Conservation (phyloP, 495 filamentous ascomycete genomes). For the Penicillium pancosmium region DNA sequence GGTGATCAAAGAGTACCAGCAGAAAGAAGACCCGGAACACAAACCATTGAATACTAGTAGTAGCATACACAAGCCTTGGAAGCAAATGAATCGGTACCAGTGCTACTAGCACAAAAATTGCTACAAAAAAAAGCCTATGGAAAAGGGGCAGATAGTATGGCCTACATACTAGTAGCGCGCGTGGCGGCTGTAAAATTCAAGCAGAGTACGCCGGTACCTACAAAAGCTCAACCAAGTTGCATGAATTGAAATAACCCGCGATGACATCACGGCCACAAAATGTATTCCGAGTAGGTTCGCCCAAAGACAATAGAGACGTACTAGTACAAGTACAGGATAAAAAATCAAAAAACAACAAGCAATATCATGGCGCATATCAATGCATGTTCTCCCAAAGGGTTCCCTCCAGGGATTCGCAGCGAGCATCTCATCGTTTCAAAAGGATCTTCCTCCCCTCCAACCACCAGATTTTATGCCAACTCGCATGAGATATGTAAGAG, state of each 20-base stretch:
- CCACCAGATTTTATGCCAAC: constrained; percentile 7
- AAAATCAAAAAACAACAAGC: constrained; percentile 18
- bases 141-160: too few relatives aligned
- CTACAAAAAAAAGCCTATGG: too few relatives aligned
- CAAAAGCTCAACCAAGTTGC: too few relatives aligned
- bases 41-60: too few relatives aligned
- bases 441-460: constrained; percentile 1
- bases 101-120: too few relatives aligned
- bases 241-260: constrained; percentile 5
- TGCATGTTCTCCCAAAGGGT: constrained; percentile 19
- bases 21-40: too few relatives aligned
- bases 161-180: too few relatives aligned
- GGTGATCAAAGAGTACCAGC: too few relatives aligned
- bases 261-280: constrained; percentile 19
- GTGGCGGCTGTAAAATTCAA: background rate
- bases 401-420: constrained; percentile 22
- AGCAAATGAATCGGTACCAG: too few relatives aligned
- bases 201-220: background rate
- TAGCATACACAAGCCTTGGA: too few relatives aligned
- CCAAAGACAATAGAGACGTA: constrained; percentile 23
- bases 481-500: constrained; percentile 2
- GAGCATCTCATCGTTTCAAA: constrained; percentile 29
- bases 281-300: constrained; percentile 10
- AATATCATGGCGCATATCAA: constrained; percentile 34
- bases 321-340: constrained; percentile 34